These are phyloP conservation scores for Grosmannia penicillata DNA, from an alignment of 2,329 filamentous ascomycete genomes.

Conservation along the genomic window DNA sequence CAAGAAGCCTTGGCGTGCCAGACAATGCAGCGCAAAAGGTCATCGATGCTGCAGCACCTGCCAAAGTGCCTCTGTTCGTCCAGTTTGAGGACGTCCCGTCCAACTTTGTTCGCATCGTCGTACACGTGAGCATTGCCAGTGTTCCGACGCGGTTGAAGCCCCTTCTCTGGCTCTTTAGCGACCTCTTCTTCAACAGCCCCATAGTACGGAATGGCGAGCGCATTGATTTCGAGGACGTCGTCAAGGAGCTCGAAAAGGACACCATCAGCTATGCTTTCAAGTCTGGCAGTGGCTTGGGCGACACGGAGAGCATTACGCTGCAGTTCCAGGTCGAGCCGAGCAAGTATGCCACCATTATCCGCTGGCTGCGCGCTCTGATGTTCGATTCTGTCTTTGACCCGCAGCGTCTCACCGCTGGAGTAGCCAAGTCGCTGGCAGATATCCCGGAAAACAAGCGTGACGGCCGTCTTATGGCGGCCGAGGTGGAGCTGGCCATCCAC, in stretches of 20 bases:
- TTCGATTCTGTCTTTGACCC: slow-evolving; percentile 82
- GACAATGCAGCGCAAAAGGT: slow-evolving; percentile 58
- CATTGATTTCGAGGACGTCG: slow-evolving; percentile 81
- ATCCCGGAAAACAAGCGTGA: slow-evolving; percentile 85
- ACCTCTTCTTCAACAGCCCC: slow-evolving; percentile 91
- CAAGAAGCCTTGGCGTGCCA: slow-evolving; percentile 51
- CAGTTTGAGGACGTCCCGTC: slow-evolving; percentile 92
- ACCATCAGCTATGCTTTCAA: slow-evolving; percentile 73
- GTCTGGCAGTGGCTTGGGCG: slow-evolving; percentile 52
- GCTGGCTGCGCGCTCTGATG: slow-evolving; percentile 75
- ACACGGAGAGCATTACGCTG: slow-evolving; percentile 68
- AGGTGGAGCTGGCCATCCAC: slow-evolving; percentile 65
- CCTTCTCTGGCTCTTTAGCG: slow-evolving; percentile 67
- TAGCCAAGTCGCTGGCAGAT: slow-evolving; percentile 77
- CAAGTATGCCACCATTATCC: slow-evolving; percentile 69
- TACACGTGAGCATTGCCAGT: slow-evolving; percentile 65
- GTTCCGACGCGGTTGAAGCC: slow-evolving; percentile 76
- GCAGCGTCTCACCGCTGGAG: slow-evolving; percentile 42
- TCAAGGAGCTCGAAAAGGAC: slow-evolving; percentile 79
- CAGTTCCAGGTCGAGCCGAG: slow-evolving; percentile 76
- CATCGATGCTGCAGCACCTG: slow-evolving; percentile 50
- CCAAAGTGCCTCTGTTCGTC: slow-evolving; percentile 57
- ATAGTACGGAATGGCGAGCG: slow-evolving; percentile 61
- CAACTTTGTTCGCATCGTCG: slow-evolving; percentile 75
- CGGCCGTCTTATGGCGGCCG: slow-evolving; percentile 51